Base-by-base conservation (phyloP, 1,139 yeast genomes). In the Debaryomyces sp. region DNA sequence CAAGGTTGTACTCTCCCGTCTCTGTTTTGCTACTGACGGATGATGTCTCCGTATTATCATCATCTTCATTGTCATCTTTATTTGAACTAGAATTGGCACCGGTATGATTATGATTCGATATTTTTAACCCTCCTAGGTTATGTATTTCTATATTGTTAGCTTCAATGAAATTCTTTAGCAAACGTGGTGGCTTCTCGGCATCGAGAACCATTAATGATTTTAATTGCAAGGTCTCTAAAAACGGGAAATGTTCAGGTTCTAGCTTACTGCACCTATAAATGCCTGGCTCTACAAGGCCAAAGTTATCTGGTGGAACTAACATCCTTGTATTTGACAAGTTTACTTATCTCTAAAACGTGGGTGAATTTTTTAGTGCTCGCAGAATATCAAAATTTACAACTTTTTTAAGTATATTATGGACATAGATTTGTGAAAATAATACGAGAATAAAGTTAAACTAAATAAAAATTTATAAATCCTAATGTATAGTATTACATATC, bases 271-370 rank as follows among this genome's bases (percentile, higher is more conserved):
- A 82, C 43, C 88, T 70, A 64, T 80, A 86, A 3, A 87, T 70
- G 0, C 92, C 92, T 30, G 82, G 81, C 62, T 87, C 94, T 9
- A 87, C 94, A 26, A 87, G 71, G 0, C 92, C 92, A 67, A 85
- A 87, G 64, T 85, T 85, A 41, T 86, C 89, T 5, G 95, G 94
- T 3, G 92, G 90, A 0, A 87, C 88, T 42, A 87, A 70, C 94
- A 87, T 86, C 17, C 32, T 18, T 13, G 41, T 23, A 17, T 10
- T 32, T 41, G 12, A 26, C n/a, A 22, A 29, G 12, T n/a, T 5
- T 7, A 7, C 3, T 10, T 39, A 18, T 22, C 15, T n/a, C 1
- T 9, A 12, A 5, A 36, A 27, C 41, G 33, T 27, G 33, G 29
- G n/a, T 22, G 27, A 18, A 15, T 38, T 39, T 44, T 38, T 44